phyloP scores from a whole-genome alignment of 192 early-diverging fungal genomes.

The Dissophora ornata region DNA sequence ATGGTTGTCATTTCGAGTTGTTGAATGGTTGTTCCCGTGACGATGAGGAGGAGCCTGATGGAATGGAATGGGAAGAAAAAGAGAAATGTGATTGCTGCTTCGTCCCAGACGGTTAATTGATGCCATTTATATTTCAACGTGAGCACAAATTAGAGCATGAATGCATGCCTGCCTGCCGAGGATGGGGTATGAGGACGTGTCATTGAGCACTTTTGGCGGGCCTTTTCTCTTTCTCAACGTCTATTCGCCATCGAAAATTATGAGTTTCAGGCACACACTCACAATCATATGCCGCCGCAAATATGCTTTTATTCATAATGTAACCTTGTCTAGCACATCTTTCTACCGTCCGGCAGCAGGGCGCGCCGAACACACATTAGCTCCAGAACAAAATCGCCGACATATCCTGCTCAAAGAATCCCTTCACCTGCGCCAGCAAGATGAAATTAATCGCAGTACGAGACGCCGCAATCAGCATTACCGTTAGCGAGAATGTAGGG shows the following conservation, averaged over 20 bases:
- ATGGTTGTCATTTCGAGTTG: constrained; percentile 10
- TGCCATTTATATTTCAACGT: not conserved
- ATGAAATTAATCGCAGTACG: constrained; percentile 80
- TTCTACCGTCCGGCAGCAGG: constrained; percentile 32
- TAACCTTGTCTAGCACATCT: not conserved
- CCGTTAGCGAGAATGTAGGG: constrained; percentile 69
- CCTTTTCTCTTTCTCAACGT: no score
- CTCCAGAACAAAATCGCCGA: constrained; percentile 73
- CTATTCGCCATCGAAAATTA: no score
- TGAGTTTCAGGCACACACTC: no score
- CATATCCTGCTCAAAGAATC: constrained; percentile 78
- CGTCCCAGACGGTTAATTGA: no score
- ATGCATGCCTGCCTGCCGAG: no score
- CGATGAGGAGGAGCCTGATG: not conserved
- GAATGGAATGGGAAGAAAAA: not conserved
- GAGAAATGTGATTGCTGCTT: no score
- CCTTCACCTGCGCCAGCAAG: constrained; percentile 75
- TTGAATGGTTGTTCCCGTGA: no score
- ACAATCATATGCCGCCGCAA: no score
- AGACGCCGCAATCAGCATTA: constrained; percentile 68
- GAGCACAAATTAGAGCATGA: no score
- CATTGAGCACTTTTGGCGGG: no score
- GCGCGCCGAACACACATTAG: constrained; percentile 63
- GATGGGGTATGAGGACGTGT: no score
- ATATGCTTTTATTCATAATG: not conserved